Conservation (phyloP, 495 filamentous ascomycete genomes). For the Penicillium pancosmium region DNA sequence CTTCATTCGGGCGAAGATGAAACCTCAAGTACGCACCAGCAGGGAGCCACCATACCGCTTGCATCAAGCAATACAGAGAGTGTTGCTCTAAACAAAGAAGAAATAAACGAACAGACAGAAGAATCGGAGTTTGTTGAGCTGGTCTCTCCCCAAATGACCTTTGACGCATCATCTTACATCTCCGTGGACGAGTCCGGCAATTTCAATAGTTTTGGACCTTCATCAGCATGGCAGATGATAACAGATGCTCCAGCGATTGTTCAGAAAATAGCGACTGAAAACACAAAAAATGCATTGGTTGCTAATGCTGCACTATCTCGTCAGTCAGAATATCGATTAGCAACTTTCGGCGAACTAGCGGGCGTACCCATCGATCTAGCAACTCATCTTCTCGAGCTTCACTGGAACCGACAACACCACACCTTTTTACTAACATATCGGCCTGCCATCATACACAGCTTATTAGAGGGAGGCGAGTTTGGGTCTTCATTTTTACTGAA, state of each 20-base stretch:
- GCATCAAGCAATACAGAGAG: neutral
- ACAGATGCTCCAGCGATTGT: neutral
- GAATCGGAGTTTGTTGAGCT: neutral
- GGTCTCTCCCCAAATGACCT: neutral
- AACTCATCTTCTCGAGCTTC: conserved; percentile 20
- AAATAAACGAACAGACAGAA: neutral
- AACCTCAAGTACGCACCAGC: neutral
- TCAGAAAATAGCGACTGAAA: neutral
- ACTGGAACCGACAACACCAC: conserved; percentile 39
- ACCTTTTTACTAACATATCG: conserved; percentile 39
- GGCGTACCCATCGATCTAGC: conserved; percentile 12
- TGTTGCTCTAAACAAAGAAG: neutral
- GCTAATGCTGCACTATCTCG: conserved; percentile 9
- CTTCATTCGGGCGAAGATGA: conserved; percentile 2
- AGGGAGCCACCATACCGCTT: neutral
- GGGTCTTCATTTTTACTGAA: conserved; percentile 41
- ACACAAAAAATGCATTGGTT: conserved; percentile 5
- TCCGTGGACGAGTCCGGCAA: conserved; percentile 3
- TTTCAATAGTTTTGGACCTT: conserved; percentile 3
- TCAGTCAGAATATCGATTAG: conserved; percentile 3
- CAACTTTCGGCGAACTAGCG: conserved; percentile 1
- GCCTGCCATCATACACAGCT: conserved; percentile 39
- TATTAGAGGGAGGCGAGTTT: conserved; percentile 36
- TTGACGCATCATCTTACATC: conserved; percentile 1
- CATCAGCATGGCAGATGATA: conserved; percentile 3